Evolutionary conservation across 306 rosid species (phyloP), one percentile per base, ranked within the genome.

Genomic region (Bauhinia variegata): DNA sequence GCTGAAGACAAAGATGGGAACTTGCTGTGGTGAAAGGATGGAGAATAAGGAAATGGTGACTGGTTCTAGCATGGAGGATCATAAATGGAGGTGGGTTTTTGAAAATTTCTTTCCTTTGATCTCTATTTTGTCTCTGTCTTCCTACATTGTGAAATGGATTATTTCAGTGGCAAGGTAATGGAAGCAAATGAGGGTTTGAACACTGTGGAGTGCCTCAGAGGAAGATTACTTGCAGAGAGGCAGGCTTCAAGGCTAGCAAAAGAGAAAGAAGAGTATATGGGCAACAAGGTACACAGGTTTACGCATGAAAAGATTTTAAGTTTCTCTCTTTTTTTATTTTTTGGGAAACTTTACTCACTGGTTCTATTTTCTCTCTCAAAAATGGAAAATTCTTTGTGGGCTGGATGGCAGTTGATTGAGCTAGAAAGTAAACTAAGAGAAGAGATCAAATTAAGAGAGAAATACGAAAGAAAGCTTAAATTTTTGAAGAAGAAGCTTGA

Each of bases 211-310:
- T 86, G 87, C 72, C 79, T 92, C 10, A 86, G 98, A 84, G 95
- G 98, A 65, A 87, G 96, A 65, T 82, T 92, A 64, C 78, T 89
- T 8, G 93, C 96, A 51, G 96, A 92, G 65, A 92, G 98, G 73
- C 93, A 88, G 43, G 93, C 91, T 62, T 92, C 98, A 70, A 86
- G 57, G 71, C 55, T 63, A 42, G 96, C 98, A n/a, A 92, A 86
- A 43, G 79, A 81, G 28, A 64, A 79, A 69, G 86, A 78, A 38
- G 87, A 88, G 62, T 60, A 80, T 65, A 65, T 86, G 85, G 88
- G 31, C 50, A 72, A 72, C 39, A 89, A 78, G 91, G 98, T 92
- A 72, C 46, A 8, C 38, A 13, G 5, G 0, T 12, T 54, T 6
- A 5, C 10, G 5, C 43, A 6, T 28, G 11, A 17, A 46, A 41